Base-by-base conservation (phyloP, 805 yeast genomes). In the Starmerella apicola region DNA sequence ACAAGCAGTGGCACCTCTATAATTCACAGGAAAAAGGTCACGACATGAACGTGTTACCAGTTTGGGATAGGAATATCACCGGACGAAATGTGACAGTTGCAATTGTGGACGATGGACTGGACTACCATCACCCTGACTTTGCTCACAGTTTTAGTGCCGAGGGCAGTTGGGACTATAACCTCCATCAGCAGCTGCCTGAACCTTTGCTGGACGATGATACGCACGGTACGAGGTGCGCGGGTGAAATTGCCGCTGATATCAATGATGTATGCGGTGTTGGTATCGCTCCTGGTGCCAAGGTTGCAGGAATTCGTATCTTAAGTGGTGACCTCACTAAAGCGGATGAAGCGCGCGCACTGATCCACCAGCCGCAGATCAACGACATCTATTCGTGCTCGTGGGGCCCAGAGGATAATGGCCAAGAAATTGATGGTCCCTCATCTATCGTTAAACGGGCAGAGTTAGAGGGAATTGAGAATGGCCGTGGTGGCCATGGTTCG, bases 211-310 rank as follows among this genome's bases (percentile, higher is more conserved):
- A 51, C 7, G 94, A 81, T 57, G 98, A 91, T 58, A 76, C 77
- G 51, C 98, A 91, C 58, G 98, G 98, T 5, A 91, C 98, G 0
- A 66, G 98, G 49, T 91, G 98, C 64, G 97, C 98, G 2, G 97
- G 95, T 28, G 98, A 91, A 60, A 81, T 91, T 42, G 96, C 95
- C 0, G 91, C 78, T 3, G 85, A 74, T 38, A 12, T 27, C 7
- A 65, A 66, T 38, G 88, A 91, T 58, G 78, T 68, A 17, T 91
- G 98, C 62, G 98, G 98, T n/a, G 70, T 91, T 5, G 98, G 98
- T 34, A 94, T 86, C n/a, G 97, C 96, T 0, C 85, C 73, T 52
- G 73, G 74, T 42, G 75, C 95, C 3, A 73, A 78, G 52, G 94
- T 91, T 2, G 70, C 95, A 2, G 98, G 98, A 0, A 72, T 91